Base-by-base conservation (phyloP, 768 basidiomycete species). In the Leucosporidium yakuticum region DNA sequence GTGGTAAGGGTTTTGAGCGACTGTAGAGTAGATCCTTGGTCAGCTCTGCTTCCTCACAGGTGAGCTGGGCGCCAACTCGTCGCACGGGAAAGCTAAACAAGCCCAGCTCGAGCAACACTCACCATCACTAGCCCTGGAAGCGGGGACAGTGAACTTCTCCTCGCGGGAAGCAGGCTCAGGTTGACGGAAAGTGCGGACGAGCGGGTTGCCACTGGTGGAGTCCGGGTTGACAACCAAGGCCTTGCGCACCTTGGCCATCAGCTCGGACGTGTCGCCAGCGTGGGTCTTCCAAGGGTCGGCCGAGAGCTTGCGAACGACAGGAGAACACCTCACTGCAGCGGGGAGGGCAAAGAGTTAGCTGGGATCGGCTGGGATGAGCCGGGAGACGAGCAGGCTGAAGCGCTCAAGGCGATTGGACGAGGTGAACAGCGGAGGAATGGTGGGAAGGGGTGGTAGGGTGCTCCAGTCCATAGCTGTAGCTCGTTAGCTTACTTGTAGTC, bases 1-100 rank as follows among this genome's bases (percentile, higher is more conserved):
- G 50, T 20, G 70, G 72, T 73, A 73, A 7, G 72, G 65, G 72
- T 73, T 73, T 63, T 69, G 49, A 17, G 72, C 72, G 50, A 73
- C 62, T 65, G 34, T 9, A 29, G 27, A 54, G 19, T 23, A 48
- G 62, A 23, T 25, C 31, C 21, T 25, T 20, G 19, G 29, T 55
- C 53, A 31, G 55, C 19, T 12, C 51, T 36, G 5, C 29, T 7
- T 19, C 1, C 9, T 7, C 23, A 1, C 47, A 59, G 29, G 2
- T 29, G 12, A 4, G 4, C 14, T 32, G 29, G 29, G 8, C n/a
- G 15, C 20, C 9, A 19, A 7, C 12, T 32, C 4, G 12, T 6
- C 39, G 11, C 39, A 2, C 39, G 8, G 39, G 39, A 44, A 44
- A 44, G 39, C 39, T 44, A 44, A 44, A 44, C 39, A 44, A 44